Evolutionary conservation across 768 basidiomycete species (phyloP), one percentile per base, ranked within the genome.

Genomic region (Solioccasus polychromus): DNA sequence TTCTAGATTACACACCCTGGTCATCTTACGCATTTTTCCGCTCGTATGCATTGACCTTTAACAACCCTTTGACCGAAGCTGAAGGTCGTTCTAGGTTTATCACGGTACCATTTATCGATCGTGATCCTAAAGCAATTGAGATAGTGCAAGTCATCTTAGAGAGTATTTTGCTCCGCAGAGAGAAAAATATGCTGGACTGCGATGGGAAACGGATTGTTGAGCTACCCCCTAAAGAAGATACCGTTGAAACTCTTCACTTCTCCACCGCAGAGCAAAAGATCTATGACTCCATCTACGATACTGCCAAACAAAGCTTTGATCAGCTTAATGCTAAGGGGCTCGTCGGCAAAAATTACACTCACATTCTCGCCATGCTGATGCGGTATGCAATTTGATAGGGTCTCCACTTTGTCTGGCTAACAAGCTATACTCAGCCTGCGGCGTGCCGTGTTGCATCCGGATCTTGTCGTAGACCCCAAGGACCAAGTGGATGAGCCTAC

Each of bases 311-410:
- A 35, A 79, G 83, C 51, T 97, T 92, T 60, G 84, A 92, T 42
- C 78, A 78, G 44, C 72, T 94, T 17, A 83, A 82, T 51, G 83
- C 82, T 4, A 85, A 85, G 61, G 92, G 93, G 4, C 70, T 85
- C 3, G 71, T 90, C 24, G 79, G 82, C 53, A 88, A 80, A 61
- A 91, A 92, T 55, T 86, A 88, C 63, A 86, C 88, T 17, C 82
- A 90, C 63, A 91, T 93, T 61, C 77, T 97, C 56, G 91, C 93
- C 11, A 92, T 95, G 87, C 73, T 97, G 24, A 95, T 95, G 90
- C 79, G 85, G 92, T 92, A 44, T 20, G 77, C 67, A 23, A 15
- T 45, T 32, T 43, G 19, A 40, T 5, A 14, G 15, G 3, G 4
- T 43, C 24, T 35, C 14, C 32, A 17, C 24, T 44, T 11, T 19